Conservation (phyloP, 208 protist species). For the Trypanosoma boissoni region DNA sequence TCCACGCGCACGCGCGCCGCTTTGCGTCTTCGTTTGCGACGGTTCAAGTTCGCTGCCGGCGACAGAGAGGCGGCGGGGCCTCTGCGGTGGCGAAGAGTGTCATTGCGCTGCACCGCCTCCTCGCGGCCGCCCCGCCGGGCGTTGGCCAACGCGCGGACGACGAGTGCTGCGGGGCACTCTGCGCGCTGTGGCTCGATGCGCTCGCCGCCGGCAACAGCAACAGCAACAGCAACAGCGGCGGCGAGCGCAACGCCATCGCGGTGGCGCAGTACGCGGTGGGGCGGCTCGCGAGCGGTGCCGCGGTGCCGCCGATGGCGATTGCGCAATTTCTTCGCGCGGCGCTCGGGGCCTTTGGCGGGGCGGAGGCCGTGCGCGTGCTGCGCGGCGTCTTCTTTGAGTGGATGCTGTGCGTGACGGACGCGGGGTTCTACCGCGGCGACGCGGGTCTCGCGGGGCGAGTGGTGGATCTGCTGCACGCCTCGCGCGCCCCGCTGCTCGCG, state of each 20-base stretch:
- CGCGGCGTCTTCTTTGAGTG: slow-evolving; percentile 61
- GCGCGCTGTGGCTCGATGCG: slow-evolving; percentile 51
- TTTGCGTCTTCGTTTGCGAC: too few relatives aligned
- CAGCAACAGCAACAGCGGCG: slow-evolving; percentile 1
- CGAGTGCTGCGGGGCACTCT: slow-evolving; percentile 43
- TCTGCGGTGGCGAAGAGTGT: slow-evolving; percentile 30
- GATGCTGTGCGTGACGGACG: slow-evolving; percentile 50
- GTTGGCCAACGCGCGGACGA: slow-evolving; percentile 38
- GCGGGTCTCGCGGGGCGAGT: slow-evolving; percentile 26
- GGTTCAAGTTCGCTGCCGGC: not conserved
- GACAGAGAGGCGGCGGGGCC: slow-evolving; percentile 12
- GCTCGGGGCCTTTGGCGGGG: slow-evolving; percentile 25
- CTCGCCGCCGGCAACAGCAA: slow-evolving; percentile 33
- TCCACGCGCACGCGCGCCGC: slow-evolving; percentile 28
- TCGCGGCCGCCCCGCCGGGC: slow-evolving; percentile 34
- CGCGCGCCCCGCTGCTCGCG: slow-evolving; percentile 39
- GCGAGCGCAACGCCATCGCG: slow-evolving; percentile 41
- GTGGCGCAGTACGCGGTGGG: slow-evolving; percentile 54
- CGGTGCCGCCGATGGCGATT: slow-evolving; percentile 39
- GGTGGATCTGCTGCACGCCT: slow-evolving; percentile 44
- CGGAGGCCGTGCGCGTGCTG: slow-evolving; percentile 27
- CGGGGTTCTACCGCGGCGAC: slow-evolving; percentile 36
- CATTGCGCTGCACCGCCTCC: slow-evolving; percentile 46
- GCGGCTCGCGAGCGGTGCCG: slow-evolving; percentile 51
- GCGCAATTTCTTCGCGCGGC: slow-evolving; percentile 40